Conservation (phyloP, 2,329 filamentous ascomycete genomes). For the Penicillium sp. region DNA sequence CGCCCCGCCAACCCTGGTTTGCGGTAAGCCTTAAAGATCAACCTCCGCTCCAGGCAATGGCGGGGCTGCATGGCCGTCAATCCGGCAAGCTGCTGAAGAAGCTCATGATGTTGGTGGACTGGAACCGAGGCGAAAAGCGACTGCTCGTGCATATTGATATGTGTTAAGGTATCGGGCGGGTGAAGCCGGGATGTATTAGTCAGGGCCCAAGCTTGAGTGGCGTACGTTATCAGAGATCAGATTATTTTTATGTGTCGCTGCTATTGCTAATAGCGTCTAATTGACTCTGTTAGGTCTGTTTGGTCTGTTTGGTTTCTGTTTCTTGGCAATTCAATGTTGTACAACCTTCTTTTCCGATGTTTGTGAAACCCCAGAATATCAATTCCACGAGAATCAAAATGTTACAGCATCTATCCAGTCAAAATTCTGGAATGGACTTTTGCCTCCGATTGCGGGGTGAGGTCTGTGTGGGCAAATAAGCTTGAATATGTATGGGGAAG, state of each 20-base stretch:
- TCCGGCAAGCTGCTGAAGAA: constrained; percentile 61
- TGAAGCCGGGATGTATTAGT: constrained; percentile 22
- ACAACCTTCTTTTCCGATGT: not conserved
- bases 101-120: constrained; percentile 56
- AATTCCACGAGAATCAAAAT: not conserved
- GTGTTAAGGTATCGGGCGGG: constrained; percentile 16
- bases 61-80: constrained; percentile 61
- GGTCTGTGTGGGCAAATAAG: constrained; percentile 5
- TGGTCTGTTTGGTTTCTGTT: not conserved
- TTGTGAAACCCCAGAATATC: not conserved
- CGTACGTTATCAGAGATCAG: constrained; percentile 9
- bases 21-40: constrained; percentile 58
- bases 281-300: not conserved
- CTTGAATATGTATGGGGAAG: not conserved
- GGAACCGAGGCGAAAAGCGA: constrained; percentile 61
- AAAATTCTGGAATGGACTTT: not conserved
- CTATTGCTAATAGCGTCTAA: constrained; percentile 12
- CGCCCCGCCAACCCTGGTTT: constrained; percentile 44
- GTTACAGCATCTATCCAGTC: not conserved
- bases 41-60: constrained; percentile 53
- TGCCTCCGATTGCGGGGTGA: constrained; percentile 1
- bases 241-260: constrained; percentile 14
- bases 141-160: constrained; percentile 58
- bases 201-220: constrained; percentile 24
- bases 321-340: not conserved